Base-by-base conservation (phyloP, 768 basidiomycete genomes). In the Mycena indigotica region DNA sequence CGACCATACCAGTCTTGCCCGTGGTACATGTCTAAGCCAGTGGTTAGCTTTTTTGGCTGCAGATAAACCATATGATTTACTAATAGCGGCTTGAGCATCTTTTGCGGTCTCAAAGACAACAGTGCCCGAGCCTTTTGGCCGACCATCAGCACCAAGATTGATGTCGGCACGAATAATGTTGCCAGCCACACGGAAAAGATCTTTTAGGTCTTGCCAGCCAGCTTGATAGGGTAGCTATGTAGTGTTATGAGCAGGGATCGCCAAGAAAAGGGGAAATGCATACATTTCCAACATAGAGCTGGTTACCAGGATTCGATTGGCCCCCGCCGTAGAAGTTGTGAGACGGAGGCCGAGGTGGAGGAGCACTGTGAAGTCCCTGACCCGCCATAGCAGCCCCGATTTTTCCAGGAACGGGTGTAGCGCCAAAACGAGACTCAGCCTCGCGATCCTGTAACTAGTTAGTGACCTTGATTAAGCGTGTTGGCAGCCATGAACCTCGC, bases 201-300 rank as follows among this genome's bases (percentile, higher is more conserved):
- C 96, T 69, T 98, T 98, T 55, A 98, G 77, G 70, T 98, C 96
- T 71, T 99, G 96, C 96, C 96, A 99, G 28, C 93, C 93, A n/a
- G 94, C 95, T 75, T 95, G 93, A 69, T 92, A 93, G 2, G 95
- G 95, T 26, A 98, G 75, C 95, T 98, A 62, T 4, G 53, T 24
- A 28, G 30, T 3, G 63, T 40, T 50, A 58, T 41, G 17, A 41
- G 39, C n/a, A 39, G 25, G 13, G 50, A 44, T 3, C 6, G 16
- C 40, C 2, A 16, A 13, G 52, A 28, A 24, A 23, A 38, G 21
- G 17, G 41, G n/a, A 17, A 24, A 50, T 30, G 67, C 87, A 67
- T 65, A 95, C 94, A 70, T 95, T 95, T 53, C 94, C 93, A 62
- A 96, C 90, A 60, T 95, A 95, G 40, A 96, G 83, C 67, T 95